These are phyloP conservation scores for Leccinum angustisporum DNA, from an alignment of 1,284 basidiomycete genomes.

Conservation along the genomic window DNA sequence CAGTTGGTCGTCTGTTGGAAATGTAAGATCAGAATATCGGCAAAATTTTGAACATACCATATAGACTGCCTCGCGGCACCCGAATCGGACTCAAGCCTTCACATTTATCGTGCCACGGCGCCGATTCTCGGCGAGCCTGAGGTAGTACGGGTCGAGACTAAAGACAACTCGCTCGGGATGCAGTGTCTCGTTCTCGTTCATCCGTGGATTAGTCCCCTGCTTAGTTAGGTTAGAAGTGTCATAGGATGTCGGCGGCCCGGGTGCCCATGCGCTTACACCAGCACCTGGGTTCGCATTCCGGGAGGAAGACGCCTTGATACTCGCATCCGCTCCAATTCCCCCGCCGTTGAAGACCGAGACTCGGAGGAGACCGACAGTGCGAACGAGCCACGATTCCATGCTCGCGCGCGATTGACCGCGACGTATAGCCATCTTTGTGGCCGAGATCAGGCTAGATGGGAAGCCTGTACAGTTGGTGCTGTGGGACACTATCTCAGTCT, in stretches of 20 bases:
- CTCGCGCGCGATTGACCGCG: conserved; percentile 11
- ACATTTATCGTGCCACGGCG: too few relatives aligned
- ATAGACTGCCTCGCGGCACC: conserved; percentile 62
- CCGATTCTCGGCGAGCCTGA: too few relatives aligned
- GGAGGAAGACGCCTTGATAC: conserved; percentile 24
- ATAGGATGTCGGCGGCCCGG: conserved; percentile 35
- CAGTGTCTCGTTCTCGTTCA: too few relatives aligned
- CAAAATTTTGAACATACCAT: conserved; percentile 51
- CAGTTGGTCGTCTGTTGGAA: conserved; percentile 85
- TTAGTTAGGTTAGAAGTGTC: conserved; percentile 39
- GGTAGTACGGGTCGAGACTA: too few relatives aligned
- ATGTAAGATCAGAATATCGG: conserved; percentile 7
- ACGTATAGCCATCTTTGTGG: too few relatives aligned
- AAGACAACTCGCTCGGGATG: too few relatives aligned
- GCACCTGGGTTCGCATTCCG: conserved; percentile 8
- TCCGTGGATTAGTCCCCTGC: too few relatives aligned
- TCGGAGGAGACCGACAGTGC: conserved; percentile 35
- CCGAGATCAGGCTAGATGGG: too few relatives aligned
- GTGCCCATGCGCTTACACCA: conserved; percentile 24
- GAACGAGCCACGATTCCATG: conserved; percentile 56
- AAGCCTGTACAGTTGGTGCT: too few relatives aligned
- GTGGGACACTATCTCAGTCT: too few relatives aligned
- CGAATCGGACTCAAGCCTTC: too few relatives aligned
- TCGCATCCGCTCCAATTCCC: conserved; percentile 16
- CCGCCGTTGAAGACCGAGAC: conserved; percentile 24